phyloP scores from a whole-genome alignment of 1,284 basidiomycete genomes.

The Tilletia caries region DNA sequence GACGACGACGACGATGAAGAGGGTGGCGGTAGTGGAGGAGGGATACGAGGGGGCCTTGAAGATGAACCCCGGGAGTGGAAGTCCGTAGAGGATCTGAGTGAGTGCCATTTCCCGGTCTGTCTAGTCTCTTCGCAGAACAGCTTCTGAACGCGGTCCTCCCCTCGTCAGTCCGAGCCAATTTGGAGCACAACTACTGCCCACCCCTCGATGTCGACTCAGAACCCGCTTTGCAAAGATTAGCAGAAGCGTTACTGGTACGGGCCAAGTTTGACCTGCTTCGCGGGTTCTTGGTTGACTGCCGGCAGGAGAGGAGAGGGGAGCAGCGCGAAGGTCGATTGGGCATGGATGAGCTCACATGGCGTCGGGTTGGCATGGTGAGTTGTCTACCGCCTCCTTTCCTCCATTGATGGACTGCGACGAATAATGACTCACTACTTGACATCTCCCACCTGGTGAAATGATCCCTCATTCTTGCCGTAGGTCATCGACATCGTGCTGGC shows the following conservation, averaged over 20 bases:
- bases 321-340: constrained; percentile 4
- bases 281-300: constrained; percentile 6
- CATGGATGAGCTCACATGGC: constrained; percentile 12
- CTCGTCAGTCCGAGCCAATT: constrained; percentile 23
- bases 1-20: neutral
- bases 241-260: constrained; percentile 20
- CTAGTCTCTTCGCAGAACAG: neutral
- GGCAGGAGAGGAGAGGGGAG: neutral
- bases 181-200: constrained; percentile 37
- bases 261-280: constrained; percentile 29
- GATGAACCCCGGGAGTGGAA: neutral
- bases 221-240: constrained; percentile 15
- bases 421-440: too few species aligned
- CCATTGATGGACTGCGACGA: too few species aligned
- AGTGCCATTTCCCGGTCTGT: neutral
- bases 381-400: neutral
- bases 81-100: neutral
- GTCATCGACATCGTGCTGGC: constrained; percentile 6
- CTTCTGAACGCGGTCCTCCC: neutral
- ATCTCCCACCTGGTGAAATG: too few species aligned
- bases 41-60: neutral
- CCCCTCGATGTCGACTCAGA: constrained; percentile 24
- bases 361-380: constrained; percentile 5
- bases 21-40: neutral
- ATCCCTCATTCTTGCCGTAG: neutral